Evolutionary conservation across 2,329 filamentous ascomycete species (phyloP).

Genomic region (Xylariaceae sp.): DNA sequence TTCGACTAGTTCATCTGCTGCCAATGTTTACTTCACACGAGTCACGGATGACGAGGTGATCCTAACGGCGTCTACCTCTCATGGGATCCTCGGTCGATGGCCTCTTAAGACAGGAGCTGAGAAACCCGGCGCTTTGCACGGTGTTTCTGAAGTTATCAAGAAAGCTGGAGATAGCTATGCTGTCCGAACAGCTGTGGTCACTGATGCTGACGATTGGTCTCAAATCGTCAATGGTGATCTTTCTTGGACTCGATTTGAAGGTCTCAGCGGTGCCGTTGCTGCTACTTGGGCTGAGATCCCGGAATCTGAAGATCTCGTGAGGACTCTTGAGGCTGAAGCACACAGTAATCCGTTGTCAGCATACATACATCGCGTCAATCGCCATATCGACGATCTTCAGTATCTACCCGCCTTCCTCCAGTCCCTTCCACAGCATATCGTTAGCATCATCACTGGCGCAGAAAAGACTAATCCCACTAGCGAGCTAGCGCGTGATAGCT

Average conservation of each 20-base stretch:
- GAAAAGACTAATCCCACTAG: constrained; percentile 41
- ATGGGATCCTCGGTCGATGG: constrained; percentile 75
- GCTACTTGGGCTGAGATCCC: constrained; percentile 78
- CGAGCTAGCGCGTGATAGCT: constrained; percentile 63
- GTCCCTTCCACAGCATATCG: constrained; percentile 63
- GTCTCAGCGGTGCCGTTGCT: constrained; percentile 72
- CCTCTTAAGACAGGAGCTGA: constrained; percentile 45
- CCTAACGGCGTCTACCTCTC: constrained; percentile 71
- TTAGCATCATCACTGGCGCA: constrained; percentile 61
- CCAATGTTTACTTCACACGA: constrained; percentile 86
- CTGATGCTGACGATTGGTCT: constrained; percentile 69
- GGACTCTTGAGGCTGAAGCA: constrained; percentile 80
- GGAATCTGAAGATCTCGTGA: constrained; percentile 68
- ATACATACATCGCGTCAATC: constrained; percentile 82
- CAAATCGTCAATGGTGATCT: constrained; percentile 77
- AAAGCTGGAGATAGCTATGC: constrained; percentile 66
- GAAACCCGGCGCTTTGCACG: constrained; percentile 55
- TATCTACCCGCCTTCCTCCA: constrained; percentile 71
- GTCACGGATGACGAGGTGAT: constrained; percentile 70
- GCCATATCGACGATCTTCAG: constrained; percentile 75
- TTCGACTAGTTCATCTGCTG: constrained; percentile 70
- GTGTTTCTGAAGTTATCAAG: constrained; percentile 77
- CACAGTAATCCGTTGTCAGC: constrained; percentile 75
- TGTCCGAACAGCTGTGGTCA: constrained; percentile 70
- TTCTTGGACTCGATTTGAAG: constrained; percentile 79